A percentile compares a stretch with the other conserved stretches of the same genome.
phyloP scores from a whole-genome alignment of 1,139 yeast genomes.

The Chernovozyma aurita region DNA sequence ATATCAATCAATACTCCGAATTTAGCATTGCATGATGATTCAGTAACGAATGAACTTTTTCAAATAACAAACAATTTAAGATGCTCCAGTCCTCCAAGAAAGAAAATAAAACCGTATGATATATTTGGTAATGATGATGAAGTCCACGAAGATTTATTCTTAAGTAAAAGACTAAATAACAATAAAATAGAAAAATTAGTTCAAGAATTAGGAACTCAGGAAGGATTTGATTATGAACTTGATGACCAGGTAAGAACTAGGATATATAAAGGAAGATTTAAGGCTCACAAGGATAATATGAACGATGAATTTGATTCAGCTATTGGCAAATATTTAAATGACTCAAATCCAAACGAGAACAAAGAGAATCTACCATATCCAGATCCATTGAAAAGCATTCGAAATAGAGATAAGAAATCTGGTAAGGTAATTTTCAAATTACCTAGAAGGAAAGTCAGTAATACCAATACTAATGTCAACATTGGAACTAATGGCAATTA shows the following conservation, averaged over 20 bases:
- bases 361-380: conserved; percentile 32
- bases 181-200: conserved; percentile 37
- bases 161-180: conserved; percentile 24
- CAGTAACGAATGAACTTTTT: conserved; percentile 31
- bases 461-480: neutral
- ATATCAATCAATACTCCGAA: conserved; percentile 5
- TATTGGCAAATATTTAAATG: conserved; percentile 22
- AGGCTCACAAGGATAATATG: no score
- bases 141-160: conserved; percentile 14
- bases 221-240: conserved; percentile 28
- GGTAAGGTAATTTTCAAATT: conserved; percentile 19
- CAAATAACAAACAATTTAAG: conserved; percentile 34
- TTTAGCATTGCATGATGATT: conserved; percentile 9
- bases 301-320: conserved; percentile 26
- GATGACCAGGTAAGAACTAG: conserved; percentile 48
- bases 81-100: conserved; percentile 5
- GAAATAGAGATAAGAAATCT: conserved; percentile 19
- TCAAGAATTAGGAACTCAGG: conserved; percentile 21
- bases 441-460: conserved; percentile 14
- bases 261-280: conserved; percentile 37
- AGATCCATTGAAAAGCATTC: conserved; percentile 26
- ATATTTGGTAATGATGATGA: conserved; percentile 11
- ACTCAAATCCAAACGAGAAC: conserved; percentile 20
- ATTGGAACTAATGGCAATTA: neutral
- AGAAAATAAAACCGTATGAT: conserved; percentile 7